Conservation (phyloP, 2,329 filamentous ascomycete species). For the Fusarium metavorans region DNA sequence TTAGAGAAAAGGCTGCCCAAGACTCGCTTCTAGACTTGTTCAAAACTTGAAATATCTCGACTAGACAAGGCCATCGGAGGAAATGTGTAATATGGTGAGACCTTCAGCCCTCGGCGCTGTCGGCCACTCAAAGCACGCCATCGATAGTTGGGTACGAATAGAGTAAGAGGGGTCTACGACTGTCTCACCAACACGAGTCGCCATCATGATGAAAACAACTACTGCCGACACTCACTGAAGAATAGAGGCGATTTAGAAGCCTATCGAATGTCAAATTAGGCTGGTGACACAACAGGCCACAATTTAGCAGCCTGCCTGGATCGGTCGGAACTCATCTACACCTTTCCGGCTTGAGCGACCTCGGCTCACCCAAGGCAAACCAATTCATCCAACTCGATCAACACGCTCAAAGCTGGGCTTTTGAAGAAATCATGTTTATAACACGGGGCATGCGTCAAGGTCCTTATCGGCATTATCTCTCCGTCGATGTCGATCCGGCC, state of each 20-base stretch:
- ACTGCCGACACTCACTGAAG: background rate
- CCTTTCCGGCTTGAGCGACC: background rate
- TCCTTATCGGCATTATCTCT: background rate
- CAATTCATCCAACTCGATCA: background rate
- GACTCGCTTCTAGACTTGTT: background rate
- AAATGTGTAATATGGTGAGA: background rate
- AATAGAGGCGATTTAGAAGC: background rate
- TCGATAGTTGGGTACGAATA: background rate
- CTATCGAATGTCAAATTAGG: background rate
- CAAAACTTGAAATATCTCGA: background rate
- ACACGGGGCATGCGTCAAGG: background rate
- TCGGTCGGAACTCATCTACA: background rate
- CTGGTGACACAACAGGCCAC: background rate
- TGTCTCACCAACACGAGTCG: background rate
- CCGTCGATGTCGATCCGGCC: background rate
- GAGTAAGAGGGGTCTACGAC: background rate
- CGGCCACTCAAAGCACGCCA: background rate
- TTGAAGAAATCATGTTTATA: background rate
- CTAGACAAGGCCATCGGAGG: background rate
- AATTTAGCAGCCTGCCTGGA: background rate
- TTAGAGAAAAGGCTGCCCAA: background rate
- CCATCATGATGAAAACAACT: background rate
- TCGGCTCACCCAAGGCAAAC: background rate
- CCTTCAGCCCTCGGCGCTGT: background rate
- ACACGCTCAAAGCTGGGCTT: background rate